These are phyloP conservation scores for Chalciporus sphaerocephalus DNA, from an alignment of 768 basidiomycete species.

Conservation along the genomic window DNA sequence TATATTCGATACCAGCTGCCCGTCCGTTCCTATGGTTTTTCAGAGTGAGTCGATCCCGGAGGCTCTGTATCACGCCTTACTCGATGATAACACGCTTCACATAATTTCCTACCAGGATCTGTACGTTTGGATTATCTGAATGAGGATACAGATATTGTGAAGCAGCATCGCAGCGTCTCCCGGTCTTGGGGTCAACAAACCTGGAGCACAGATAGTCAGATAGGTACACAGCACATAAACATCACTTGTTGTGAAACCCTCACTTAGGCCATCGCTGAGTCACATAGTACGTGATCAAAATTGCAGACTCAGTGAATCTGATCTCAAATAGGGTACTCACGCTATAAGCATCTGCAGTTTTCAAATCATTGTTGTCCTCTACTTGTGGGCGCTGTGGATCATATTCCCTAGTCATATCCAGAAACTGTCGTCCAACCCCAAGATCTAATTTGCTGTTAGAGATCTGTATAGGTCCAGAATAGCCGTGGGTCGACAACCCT, in stretches of 20 bases:
- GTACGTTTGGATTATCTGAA: slow-evolving; percentile 22
- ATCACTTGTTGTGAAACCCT: neutral
- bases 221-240: no score
- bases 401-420: slow-evolving; percentile 42
- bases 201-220: no score
- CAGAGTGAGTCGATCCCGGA: no score
- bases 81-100: slow-evolving; percentile 36
- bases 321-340: slow-evolving; percentile 8
- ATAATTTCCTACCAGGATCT: slow-evolving; percentile 24
- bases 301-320: no score
- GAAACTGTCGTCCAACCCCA: slow-evolving; percentile 37
- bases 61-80: no score
- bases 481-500: slow-evolving; percentile 32
- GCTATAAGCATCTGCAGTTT: slow-evolving; percentile 21
- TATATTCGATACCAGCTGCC: slow-evolving; percentile 38
- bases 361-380: slow-evolving; percentile 48
- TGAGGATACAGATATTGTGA: slow-evolving; percentile 33
- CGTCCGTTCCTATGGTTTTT: no score
- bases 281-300: neutral
- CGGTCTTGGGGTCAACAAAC: slow-evolving; percentile 44
- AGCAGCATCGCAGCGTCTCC: slow-evolving; percentile 18
- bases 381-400: slow-evolving; percentile 44
- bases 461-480: slow-evolving; percentile 30
- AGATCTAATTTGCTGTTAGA: slow-evolving; percentile 12
- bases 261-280: slow-evolving; percentile 19